Base-by-base conservation (phyloP, 202 grass and related monocot species). In the Sporobolus alterniflorus region DNA sequence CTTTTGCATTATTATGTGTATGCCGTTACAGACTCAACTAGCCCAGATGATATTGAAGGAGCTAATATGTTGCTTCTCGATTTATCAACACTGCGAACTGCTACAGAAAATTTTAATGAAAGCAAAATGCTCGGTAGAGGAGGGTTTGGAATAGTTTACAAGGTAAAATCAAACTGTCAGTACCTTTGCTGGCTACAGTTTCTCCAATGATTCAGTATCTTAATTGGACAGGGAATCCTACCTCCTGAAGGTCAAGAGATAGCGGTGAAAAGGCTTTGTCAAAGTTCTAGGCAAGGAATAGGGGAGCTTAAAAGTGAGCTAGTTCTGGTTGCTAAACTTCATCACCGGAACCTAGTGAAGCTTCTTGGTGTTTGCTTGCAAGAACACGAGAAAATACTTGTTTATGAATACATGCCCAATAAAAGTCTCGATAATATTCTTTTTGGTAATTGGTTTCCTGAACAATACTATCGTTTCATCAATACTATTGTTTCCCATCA, bases 361-460 rank as follows among this genome's bases (percentile, higher is more conserved):
- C 82, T 97, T 64, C 12, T 92, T 43, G 94, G 94, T 32, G 91
- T 88, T 49, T 97, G 91, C 82, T 76, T 97, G 82, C 84, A 91
- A 67, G 73, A 97, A 70, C 86, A 88, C 43, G 94, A 94, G 51
- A 94, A 88, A 66, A 59, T 97, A 36, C 84, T 97, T 34, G 81
- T 97, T n/a, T 97, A 97, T 25, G 94, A 97, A 91, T 97, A 83
- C 71, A 63, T 93, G 52, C 89, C 91, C 41, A 97, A 94, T 43
- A 88, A 72, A 88, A 97, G 94, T 73, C 67, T 97, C 1, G 91
- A 97, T 42, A 92, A 44, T n/a, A 79, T 89, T 61, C 81, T 94
- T 40, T 92, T 89, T 46, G 83, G 86, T 94, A 86, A 43, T 36
- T 13, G 81, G 48, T 59, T 9, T 13, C n/a, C n/a, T n/a, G n/a